These are phyloP conservation scores for Pleurotus djamor DNA, from an alignment of 768 basidiomycete species.

Conservation along the genomic window DNA sequence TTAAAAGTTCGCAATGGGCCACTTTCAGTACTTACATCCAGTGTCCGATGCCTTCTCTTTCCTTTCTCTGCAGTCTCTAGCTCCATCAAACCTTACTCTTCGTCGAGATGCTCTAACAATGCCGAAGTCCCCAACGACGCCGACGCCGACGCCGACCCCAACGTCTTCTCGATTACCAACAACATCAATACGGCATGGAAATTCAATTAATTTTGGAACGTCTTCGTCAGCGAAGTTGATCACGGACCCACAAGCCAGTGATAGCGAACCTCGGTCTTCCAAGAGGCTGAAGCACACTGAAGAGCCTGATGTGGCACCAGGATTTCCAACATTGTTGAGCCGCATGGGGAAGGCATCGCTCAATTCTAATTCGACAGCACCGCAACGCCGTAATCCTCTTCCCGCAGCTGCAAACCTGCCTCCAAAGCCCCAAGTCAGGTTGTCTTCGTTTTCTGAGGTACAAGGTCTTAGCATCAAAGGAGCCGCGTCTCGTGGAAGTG, in stretches of 20 bases:
- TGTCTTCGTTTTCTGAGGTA: conserved; percentile 23
- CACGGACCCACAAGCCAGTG: not conserved
- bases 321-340: conserved; percentile 39
- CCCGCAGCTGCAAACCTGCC: conserved; percentile 10
- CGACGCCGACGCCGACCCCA: no score
- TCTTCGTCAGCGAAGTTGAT: not conserved
- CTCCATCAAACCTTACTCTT: conserved; percentile 15
- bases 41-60: conserved; percentile 33
- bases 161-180: not conserved
- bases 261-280: conserved; percentile 25
- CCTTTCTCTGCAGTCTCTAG: conserved; percentile 40
- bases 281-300: conserved; percentile 31
- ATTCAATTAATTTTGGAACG: not conserved
- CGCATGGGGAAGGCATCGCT: conserved; percentile 27
- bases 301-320: conserved; percentile 7
- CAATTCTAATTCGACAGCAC: not conserved
- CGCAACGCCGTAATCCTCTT: conserved; percentile 10
- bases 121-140: not conserved
- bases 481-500: conserved; percentile 31
- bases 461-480: conserved; percentile 56
- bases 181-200: not conserved
- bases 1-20: conserved; percentile 58
- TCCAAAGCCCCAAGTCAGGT: conserved; percentile 12
- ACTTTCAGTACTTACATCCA: conserved; percentile 30
- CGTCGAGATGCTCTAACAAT: conserved; percentile 6